Evolutionary conservation across 495 filamentous ascomycete genomes (phyloP).

Genomic region (Tuber brumale): DNA sequence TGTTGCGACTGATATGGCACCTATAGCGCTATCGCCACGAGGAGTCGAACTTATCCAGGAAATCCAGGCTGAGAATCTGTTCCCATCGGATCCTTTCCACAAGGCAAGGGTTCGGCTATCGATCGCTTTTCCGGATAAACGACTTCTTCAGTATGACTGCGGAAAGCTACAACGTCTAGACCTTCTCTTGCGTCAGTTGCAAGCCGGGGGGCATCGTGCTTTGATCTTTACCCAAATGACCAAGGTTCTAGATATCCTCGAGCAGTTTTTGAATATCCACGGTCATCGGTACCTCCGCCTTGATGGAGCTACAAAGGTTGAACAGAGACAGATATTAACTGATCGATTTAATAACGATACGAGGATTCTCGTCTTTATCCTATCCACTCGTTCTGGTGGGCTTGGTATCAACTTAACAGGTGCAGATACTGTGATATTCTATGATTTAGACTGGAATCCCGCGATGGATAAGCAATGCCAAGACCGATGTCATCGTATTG

Average conservation of each 20-base stretch:
- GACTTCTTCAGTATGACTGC: constrained; percentile 93
- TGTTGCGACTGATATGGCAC: constrained; percentile 67
- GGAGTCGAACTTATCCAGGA: constrained; percentile 59
- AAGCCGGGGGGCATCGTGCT: constrained; percentile 83
- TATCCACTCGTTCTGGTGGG: constrained; percentile 89
- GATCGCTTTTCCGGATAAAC: constrained; percentile 94
- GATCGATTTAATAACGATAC: constrained; percentile 95
- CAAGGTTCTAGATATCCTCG: constrained; percentile 92
- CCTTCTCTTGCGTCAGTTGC: constrained; percentile 74
- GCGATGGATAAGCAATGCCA: constrained; percentile 99
- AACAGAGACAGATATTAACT: constrained; percentile 89
- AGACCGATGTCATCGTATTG: constrained; percentile 94
- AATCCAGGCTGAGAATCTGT: constrained; percentile 42
- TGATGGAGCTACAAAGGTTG: constrained; percentile 88
- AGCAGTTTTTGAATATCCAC: constrained; percentile 97
- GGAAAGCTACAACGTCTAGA: constrained; percentile 93
- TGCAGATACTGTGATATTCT: constrained; percentile 98
- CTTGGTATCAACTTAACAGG: constrained; percentile 95
- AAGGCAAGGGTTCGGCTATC: constrained; percentile 85
- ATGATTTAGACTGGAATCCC: constrained; percentile 99
- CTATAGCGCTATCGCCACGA: constrained; percentile 54
- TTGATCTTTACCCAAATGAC: constrained; percentile 99
- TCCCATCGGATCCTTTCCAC: constrained; percentile 70
- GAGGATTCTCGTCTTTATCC: constrained; percentile 88
- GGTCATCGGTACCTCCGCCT: constrained; percentile 93